Base-by-base conservation (phyloP, 495 filamentous ascomycete genomes). In the Xylaria grammica region DNA sequence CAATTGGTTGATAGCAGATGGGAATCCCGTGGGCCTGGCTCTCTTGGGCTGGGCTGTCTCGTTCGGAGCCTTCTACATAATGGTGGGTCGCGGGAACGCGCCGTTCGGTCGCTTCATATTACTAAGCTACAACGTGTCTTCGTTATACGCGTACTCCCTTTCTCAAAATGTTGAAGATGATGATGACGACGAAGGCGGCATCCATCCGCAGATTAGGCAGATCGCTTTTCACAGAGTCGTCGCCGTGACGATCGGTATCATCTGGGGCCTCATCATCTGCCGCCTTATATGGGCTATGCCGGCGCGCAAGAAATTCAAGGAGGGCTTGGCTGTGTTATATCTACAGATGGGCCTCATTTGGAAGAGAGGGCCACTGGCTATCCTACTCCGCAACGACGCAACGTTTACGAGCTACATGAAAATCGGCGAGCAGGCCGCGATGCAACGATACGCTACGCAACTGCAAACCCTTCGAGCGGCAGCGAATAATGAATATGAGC, bases 91-190 rank as follows among this genome's bases (percentile, higher is more conserved):
- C 74, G 89, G 89, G 42, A 92, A 95, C 75, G 93, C 91, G 2
- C 92, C 95, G 0, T 89, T 98, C 79, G 95, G 94, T 26, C 87
- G 95, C 48, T 97, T 97, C 72, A 91, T 92, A 63, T 84, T 96
- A 76, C 86, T 99, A 45, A 97, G 94, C 7, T 99, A 97, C 81
- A 99, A 99, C 72, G 86, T 99, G n/a, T 94, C 92, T 6, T 92
- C 91, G 15, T 84, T 99, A 38, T 99, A 98, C 73, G 92, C 93
- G 2, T 99, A 98, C 77, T 93, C 91, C 22, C 84, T 97, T 6
- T 87, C 91, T 0, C 88, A 92, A 62, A 83, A 84, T 50, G 90
- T 94, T 44, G 86, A 89, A 24, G 91, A 93, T 65, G 88, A 94
- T 63, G 86, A 89, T 24, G 89, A 91, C 10, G 89, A 91, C 68